A percentile compares a stretch with the other conserved stretches of the same genome.
Conservation (phyloP, 768 basidiomycete genomes). For the Suillus tomentosus region DNA sequence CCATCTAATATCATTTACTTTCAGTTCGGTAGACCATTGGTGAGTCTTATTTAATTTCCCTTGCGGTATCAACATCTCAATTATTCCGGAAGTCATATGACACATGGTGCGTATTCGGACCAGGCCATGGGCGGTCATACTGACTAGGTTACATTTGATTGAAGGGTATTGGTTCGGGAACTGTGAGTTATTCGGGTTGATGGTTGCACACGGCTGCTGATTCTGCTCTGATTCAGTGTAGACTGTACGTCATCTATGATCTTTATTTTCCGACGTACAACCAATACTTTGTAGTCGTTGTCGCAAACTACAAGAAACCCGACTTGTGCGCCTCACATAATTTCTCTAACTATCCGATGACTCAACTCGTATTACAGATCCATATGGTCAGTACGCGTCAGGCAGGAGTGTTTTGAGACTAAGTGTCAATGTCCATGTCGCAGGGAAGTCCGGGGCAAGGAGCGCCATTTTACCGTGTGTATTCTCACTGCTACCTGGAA, state of each 20-base stretch:
- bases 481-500: not conserved
- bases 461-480: constrained; percentile 82
- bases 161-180: constrained; percentile 71
- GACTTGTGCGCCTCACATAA: constrained; percentile 64
- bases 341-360: constrained; percentile 11
- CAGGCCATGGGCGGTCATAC: not conserved
- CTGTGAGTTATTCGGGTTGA: constrained; percentile 50
- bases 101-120: constrained; percentile 46
- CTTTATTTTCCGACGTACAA: constrained; percentile 8
- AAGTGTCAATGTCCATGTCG: constrained; percentile 23
- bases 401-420: constrained; percentile 26
- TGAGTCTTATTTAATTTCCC: constrained; percentile 35
- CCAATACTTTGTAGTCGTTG: constrained; percentile 54
- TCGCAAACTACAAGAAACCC: constrained; percentile 66
- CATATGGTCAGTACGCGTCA: constrained; percentile 66
- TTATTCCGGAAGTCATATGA: constrained; percentile 49
- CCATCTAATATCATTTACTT: constrained; percentile 1
- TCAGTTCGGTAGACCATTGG: constrained; percentile 77
- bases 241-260: constrained; percentile 54
- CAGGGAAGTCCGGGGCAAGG: constrained; percentile 89
- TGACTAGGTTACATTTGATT: constrained; percentile 10
- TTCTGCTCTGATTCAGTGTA: constrained; percentile 45
- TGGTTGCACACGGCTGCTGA: not conserved
- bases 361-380: constrained; percentile 47
- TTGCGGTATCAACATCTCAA: constrained; percentile 8